Base-by-base conservation (phyloP, 1,284 basidiomycete genomes). In the Athelia sp. region DNA sequence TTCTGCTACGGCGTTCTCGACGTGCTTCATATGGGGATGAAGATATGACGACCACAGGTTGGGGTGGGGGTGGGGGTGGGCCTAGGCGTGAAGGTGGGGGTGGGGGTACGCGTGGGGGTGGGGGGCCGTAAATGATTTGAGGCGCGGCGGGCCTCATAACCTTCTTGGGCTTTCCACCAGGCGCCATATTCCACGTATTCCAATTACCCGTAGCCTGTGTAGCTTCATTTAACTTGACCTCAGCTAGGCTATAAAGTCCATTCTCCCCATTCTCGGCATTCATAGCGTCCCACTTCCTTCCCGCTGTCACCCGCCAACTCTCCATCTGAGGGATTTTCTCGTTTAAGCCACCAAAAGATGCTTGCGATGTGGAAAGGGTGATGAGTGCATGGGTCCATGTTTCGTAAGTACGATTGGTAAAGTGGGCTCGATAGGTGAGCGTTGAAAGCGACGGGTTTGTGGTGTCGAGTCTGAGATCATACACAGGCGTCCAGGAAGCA, bases 231-330 rank as follows among this genome's bases (percentile, higher is more conserved):
- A 17, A 9, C 36, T 6, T 40, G n/a, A 40, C 15, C 19, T 40
- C 36, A n/a, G 36, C 36, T 9, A 40, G 15, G 19, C 36, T 47
- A 19, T 34, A 38, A 13, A 22, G 29, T 24, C 26, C 45, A 22
- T 26, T 34, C 23, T 50, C 45, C n/a, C 35, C 46, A 29, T 47
- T 34, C 26, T 15, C 36, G 19, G 18, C 40, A 42, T 32, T 40
- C 36, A 48, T 42, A 24, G 35, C 24, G 24, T 24, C 19, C 40
- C 40, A 40, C 13, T 26, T 48, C 22, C 24, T 4, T 42, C 34
- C 22, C 22, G 17, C n/a, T 9, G 36, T 40, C 36, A 40, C 36
- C 9, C 36, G 36, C 36, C 36, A 40, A 9, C 36, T 21, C 36
- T 40, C 36, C 36, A 40, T 40, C 36, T 40, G 36, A 4, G 36